Conservation (phyloP, 2,329 filamentous ascomycete species). For the Aspergillus phoenicis region DNA sequence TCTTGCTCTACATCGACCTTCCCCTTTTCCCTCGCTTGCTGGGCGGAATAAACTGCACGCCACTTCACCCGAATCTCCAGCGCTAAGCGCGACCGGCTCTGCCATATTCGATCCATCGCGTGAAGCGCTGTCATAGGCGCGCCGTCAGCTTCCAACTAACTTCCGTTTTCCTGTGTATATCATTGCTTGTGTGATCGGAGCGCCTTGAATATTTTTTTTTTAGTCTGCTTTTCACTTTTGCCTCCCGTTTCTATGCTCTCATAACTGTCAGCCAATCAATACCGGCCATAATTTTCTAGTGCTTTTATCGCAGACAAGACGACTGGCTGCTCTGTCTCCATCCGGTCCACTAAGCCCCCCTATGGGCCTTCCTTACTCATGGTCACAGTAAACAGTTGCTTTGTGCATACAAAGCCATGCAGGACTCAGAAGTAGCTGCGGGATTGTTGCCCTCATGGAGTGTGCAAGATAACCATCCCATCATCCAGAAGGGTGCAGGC, state of each 20-base stretch:
- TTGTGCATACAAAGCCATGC: conserved; percentile 21
- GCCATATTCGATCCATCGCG: conserved; percentile 8
- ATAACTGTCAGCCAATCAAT: not conserved
- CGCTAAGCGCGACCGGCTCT: conserved; percentile 7
- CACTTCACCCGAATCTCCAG: conserved; percentile 1
- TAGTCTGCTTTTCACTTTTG: not conserved
- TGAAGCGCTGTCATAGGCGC: conserved; percentile 3
- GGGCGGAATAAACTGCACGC: conserved; percentile 7
- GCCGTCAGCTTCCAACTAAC: not conserved
- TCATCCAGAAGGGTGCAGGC: conserved; percentile 10
- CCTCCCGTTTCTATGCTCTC: not conserved
- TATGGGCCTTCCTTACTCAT: conserved; percentile 14
- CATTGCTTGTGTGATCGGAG: not conserved
- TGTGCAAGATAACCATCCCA: conserved; percentile 12
- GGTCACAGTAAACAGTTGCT: conserved; percentile 7
- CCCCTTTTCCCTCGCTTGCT: not conserved
- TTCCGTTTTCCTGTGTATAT: not conserved
- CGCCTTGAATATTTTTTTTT: not conserved
- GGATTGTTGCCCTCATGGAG: conserved; percentile 10
- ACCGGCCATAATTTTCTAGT: not conserved
- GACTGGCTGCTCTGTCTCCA: not conserved
- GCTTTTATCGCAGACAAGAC: not conserved
- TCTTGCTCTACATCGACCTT: not conserved
- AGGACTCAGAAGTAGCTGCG: conserved; percentile 14
- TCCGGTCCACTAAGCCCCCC: conserved; percentile 11